phyloP scores from a whole-genome alignment of 106 monocot species.

The Narthecium ossifragum region DNA sequence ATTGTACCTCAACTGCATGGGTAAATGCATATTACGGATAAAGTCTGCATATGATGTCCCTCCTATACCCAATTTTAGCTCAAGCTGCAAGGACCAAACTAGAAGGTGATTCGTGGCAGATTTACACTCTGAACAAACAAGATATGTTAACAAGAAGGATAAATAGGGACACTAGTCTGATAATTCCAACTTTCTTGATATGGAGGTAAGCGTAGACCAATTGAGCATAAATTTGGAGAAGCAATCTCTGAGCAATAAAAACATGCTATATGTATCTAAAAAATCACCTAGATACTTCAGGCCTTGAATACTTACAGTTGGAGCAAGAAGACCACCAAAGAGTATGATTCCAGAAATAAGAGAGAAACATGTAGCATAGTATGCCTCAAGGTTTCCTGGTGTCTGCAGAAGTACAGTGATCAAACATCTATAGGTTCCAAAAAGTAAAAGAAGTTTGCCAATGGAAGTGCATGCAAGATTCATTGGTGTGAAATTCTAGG shows the following conservation, averaged over 20 bases:
- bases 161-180: too few relatives aligned
- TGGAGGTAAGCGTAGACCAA: too few relatives aligned
- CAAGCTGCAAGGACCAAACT: conserved; percentile 55
- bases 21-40: conserved; percentile 79
- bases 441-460: not conserved
- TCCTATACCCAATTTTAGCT: conserved; percentile 91
- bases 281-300: too few relatives aligned
- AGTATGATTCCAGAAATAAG: conserved; percentile 78
- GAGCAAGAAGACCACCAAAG: conserved; percentile 88
- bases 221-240: too few relatives aligned
- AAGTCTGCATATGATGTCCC: conserved; percentile 97
- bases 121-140: too few relatives aligned
- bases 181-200: too few relatives aligned
- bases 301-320: conserved; percentile 85
- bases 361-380: conserved; percentile 83
- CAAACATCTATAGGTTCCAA: not conserved
- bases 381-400: conserved; percentile 83
- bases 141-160: too few relatives aligned
- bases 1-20: conserved; percentile 76
- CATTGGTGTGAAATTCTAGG: too few relatives aligned
- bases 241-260: too few relatives aligned
- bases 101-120: too few relatives aligned
- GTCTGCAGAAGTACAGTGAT: conserved; percentile 51
- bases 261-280: too few relatives aligned
- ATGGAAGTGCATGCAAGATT: too few relatives aligned